Conservation (phyloP, 2,329 filamentous ascomycete genomes). For the Alternaria atra region DNA sequence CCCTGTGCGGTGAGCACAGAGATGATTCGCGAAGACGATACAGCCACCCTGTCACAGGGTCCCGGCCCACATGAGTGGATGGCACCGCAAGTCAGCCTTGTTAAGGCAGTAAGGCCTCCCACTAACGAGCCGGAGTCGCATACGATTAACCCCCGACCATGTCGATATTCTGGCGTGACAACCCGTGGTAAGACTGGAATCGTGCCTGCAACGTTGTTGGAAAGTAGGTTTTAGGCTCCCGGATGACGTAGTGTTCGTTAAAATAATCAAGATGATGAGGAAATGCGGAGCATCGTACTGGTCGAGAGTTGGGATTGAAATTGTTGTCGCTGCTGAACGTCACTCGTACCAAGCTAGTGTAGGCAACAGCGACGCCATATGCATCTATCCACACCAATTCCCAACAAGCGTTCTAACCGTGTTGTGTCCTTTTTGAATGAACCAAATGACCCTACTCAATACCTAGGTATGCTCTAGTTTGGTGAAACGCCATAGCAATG, state of each 20-base stretch:
- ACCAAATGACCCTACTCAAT: conserved; percentile 22
- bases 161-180: conserved; percentile 30
- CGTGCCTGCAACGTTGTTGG: neutral
- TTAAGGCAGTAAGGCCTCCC: conserved; percentile 42
- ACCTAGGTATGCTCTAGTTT: conserved; percentile 16
- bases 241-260: neutral
- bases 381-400: conserved; percentile 32
- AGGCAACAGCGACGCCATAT: conserved; percentile 35
- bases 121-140: conserved; percentile 44
- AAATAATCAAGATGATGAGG: neutral
- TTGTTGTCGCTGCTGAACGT: conserved; percentile 16
- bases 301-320: conserved; percentile 1
- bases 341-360: conserved; percentile 30
- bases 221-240: neutral
- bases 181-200: conserved; percentile 27
- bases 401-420: conserved; percentile 24
- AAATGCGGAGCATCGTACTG: neutral
- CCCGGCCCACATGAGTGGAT: conserved; percentile 15
- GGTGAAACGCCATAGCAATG: conserved; percentile 35
- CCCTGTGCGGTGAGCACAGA: conserved; percentile 1
- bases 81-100: conserved; percentile 46
- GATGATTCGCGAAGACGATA: conserved; percentile 11
- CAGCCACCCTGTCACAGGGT: conserved; percentile 12
- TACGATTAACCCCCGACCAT: conserved; percentile 23
- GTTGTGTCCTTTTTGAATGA: conserved; percentile 15